Conservation (phyloP, 2,329 filamentous ascomycete genomes). For the Sporothrix phasma region DNA sequence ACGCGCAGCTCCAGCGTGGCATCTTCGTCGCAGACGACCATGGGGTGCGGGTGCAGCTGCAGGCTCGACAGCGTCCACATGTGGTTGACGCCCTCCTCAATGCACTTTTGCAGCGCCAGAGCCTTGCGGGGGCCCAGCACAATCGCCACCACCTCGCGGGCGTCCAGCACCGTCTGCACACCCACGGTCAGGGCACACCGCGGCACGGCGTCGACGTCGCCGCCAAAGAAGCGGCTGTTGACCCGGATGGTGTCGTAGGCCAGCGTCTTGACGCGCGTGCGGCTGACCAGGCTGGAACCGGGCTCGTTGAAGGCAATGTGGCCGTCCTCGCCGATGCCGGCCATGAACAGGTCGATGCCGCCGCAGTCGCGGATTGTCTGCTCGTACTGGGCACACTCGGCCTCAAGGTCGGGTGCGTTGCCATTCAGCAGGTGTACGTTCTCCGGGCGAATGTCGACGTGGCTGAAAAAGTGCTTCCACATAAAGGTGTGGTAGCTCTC, state of each 20-base stretch:
- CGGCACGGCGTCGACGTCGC: slow-evolving; percentile 55
- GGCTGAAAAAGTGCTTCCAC: slow-evolving; percentile 73
- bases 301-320: slow-evolving; percentile 80
- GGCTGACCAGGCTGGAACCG: slow-evolving; percentile 57
- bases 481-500: slow-evolving; percentile 76
- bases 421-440: slow-evolving; percentile 66
- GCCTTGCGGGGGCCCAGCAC: slow-evolving; percentile 66
- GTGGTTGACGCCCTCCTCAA: slow-evolving; percentile 67
- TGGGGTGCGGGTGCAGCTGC: slow-evolving; percentile 61
- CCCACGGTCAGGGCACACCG: slow-evolving; percentile 61
- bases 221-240: slow-evolving; percentile 64
- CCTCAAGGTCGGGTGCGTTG: slow-evolving; percentile 57
- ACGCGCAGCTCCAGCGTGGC: slow-evolving; percentile 54
- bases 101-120: slow-evolving; percentile 58
- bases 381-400: slow-evolving; percentile 65
- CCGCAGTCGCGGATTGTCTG: slow-evolving; percentile 56
- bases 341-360: slow-evolving; percentile 68
- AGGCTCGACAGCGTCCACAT: slow-evolving; percentile 71
- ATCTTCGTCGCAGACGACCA: slow-evolving; percentile 68
- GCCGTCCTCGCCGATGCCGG: slow-evolving; percentile 66
- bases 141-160: slow-evolving; percentile 63
- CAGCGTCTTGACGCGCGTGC: slow-evolving; percentile 66
- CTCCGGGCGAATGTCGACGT: slow-evolving; percentile 57
- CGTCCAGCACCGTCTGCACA: slow-evolving; percentile 48
- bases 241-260: slow-evolving; percentile 69